Conservation (phyloP, 257 asterid species). For the Gardenia jasminoides region DNA sequence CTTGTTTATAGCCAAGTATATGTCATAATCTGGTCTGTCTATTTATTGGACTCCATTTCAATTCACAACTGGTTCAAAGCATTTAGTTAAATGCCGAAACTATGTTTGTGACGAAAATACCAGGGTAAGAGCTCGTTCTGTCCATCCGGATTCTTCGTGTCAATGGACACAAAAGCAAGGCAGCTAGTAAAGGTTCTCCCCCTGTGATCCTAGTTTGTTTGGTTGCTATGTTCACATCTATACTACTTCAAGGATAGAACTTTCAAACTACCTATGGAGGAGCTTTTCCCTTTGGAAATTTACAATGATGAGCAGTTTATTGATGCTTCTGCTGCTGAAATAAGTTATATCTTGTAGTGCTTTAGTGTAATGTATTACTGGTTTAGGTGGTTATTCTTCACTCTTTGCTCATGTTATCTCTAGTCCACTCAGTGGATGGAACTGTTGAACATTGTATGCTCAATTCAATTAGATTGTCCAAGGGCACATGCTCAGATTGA, state of each 20-base stretch:
- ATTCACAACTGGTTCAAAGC: constrained; percentile 2
- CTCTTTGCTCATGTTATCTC: no score
- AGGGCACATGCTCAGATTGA: no score
- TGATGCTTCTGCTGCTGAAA: no score
- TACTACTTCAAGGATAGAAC: background rate
- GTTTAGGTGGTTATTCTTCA: no score
- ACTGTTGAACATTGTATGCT: no score
- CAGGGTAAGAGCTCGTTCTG: constrained; percentile 18
- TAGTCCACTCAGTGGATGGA: no score
- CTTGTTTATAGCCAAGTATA: no score
- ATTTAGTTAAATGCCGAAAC: constrained; percentile 6
- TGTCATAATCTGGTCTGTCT: background rate
- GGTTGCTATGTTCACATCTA: background rate
- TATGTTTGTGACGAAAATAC: constrained; percentile 6
- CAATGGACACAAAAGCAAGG: constrained; percentile 9
- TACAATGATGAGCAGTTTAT: no score
- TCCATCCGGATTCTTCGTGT: constrained; percentile 9
- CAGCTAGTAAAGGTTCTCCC: constrained; percentile 4
- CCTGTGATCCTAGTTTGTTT: background rate
- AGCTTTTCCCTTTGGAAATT: no score
- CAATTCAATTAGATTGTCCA: no score
- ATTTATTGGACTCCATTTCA: background rate
- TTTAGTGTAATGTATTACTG: no score
- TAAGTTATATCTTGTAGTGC: no score
- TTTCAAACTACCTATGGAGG: background rate